Conservation (phyloP, 345 rosid species). For the Ailanthus altissimus region DNA sequence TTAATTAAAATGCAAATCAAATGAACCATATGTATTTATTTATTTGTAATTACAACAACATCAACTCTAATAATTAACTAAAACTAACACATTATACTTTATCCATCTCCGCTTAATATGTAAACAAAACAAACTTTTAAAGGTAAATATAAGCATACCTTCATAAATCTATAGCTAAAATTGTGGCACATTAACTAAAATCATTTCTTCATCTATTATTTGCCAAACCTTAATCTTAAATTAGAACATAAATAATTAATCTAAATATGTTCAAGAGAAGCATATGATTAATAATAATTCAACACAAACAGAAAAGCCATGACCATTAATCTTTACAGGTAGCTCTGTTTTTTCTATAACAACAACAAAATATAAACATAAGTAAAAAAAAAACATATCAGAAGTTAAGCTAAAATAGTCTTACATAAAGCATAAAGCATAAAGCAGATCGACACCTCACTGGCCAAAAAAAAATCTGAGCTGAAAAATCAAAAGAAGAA, state of each 20-base stretch:
- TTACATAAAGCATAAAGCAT: not conserved
- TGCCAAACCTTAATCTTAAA: not conserved
- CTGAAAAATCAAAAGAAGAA: not conserved
- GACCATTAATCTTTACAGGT: too few species aligned
- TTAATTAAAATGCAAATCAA: not conserved
- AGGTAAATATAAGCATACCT: not conserved
- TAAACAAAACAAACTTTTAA: not conserved
- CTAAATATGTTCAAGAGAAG: not conserved
- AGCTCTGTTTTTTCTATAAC: not conserved
- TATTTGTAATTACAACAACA: not conserved
- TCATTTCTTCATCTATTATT: not conserved
- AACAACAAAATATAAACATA: not conserved
- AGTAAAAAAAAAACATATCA: not conserved
- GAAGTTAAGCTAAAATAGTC: not conserved
- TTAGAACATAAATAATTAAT: not conserved
- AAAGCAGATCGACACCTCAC: conserved; percentile 4
- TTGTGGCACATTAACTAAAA: not conserved
- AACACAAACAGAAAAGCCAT: not conserved
- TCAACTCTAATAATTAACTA: not conserved
- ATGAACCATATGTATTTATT: too few species aligned
- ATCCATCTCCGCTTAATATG: not conserved
- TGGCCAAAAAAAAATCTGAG: not conserved
- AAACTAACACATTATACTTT: not conserved
- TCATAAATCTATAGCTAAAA: not conserved
- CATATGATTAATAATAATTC: not conserved